Percentiles rank a stretch among this genome's conserved stretches.
These are phyloP conservation scores for Guyanaporus albipodus DNA, from an alignment of 768 basidiomycete genomes.

Conservation along the genomic window DNA sequence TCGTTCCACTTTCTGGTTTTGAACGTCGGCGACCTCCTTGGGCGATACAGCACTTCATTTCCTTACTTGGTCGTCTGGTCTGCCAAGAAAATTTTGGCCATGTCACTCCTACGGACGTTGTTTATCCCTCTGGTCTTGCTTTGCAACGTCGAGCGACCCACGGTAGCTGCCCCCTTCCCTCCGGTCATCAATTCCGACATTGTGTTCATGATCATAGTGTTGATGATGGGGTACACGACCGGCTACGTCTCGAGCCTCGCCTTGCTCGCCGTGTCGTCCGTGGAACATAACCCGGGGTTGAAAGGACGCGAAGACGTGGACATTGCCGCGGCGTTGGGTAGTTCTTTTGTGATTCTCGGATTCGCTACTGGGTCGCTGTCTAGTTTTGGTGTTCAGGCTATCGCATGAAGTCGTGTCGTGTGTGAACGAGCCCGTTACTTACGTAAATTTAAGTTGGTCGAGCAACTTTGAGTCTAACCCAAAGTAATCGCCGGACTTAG, in stretches of 20 bases:
- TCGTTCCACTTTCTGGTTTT: constrained; percentile 73
- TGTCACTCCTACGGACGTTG: constrained; percentile 1
- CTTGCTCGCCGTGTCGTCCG: constrained; percentile 78
- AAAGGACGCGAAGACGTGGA: constrained; percentile 82
- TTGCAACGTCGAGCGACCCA: constrained; percentile 59
- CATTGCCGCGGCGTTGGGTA: constrained; percentile 73
- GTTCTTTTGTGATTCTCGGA: constrained; percentile 75
- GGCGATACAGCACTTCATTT: constrained; percentile 71
- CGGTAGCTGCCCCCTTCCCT: constrained; percentile 23
- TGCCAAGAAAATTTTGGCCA: constrained; percentile 1
- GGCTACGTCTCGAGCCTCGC: constrained; percentile 74
- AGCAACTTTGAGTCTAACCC: too few species aligned
- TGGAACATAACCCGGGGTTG: constrained; percentile 34
- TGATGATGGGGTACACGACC: constrained; percentile 68
- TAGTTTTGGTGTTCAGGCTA: constrained; percentile 73
- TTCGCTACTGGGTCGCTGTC: constrained; percentile 67
- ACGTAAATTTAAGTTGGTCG: too few species aligned
- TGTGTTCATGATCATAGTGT: constrained; percentile 66
- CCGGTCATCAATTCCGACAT: constrained; percentile 68
- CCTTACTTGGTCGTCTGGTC: constrained; percentile 58
- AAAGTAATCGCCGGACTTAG: too few species aligned
- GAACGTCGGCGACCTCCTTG: constrained; percentile 66
- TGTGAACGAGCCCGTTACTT: too few species aligned
- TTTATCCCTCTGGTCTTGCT: constrained; percentile 2
- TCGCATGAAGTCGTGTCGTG: too few species aligned